Percentiles rank a stretch among this genome's conserved stretches.
Conservation (phyloP, 257 asterid genomes). For the Apocynum venetum region DNA sequence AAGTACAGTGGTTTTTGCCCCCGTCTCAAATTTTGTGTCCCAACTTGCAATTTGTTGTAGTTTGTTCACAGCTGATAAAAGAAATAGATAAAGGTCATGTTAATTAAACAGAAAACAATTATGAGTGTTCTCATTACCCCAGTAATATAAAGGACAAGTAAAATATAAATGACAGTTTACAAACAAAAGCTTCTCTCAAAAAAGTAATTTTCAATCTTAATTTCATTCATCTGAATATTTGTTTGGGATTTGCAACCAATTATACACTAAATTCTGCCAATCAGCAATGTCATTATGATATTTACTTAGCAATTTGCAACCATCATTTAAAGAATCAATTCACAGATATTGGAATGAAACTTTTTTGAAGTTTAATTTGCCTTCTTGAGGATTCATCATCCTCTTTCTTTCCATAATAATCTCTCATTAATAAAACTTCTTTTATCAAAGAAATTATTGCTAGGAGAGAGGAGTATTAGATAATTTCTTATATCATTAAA, state of each 20-base stretch:
- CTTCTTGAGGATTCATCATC: not conserved
- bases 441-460: not conserved
- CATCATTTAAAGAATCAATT: not conserved
- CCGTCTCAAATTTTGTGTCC: conserved; percentile 93
- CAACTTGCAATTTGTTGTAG: conserved; percentile 90
- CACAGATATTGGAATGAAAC: not conserved
- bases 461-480: not conserved
- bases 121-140: not conserved
- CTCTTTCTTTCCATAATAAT: not conserved
- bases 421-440: not conserved
- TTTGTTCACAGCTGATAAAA: conserved; percentile 68
- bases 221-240: not conserved
- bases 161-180: not conserved
- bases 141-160: not conserved
- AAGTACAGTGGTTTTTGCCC: conserved; percentile 68
- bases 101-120: not conserved
- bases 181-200: not conserved
- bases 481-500: not conserved
- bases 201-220: not conserved
- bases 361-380: not conserved
- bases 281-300: not conserved
- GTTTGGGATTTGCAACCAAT: not conserved
- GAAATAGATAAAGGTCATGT: conserved; percentile 6
- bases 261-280: not conserved
- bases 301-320: not conserved